Evolutionary conservation across 345 rosid genomes (phyloP).

Genomic region (Populus euphratica): DNA sequence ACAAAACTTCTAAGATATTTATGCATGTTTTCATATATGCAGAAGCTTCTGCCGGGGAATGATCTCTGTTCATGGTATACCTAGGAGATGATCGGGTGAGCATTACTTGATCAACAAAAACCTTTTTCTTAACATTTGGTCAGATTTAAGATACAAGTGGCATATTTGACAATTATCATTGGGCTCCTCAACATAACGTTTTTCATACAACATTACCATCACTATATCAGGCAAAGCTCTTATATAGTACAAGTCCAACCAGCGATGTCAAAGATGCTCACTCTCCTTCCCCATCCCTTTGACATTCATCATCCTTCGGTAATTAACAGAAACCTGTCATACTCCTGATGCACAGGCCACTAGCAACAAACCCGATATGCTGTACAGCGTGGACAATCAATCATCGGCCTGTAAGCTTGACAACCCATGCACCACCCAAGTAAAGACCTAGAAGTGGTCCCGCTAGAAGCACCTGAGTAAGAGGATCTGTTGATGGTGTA

Average conservation of each 20-base stretch:
- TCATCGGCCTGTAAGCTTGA: conserved; percentile 80
- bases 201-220: background rate
- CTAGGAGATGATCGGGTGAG: too few species aligned
- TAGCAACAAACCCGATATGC: background rate
- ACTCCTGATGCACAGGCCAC: background rate
- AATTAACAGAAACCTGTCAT: background rate
- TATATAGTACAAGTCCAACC: background rate
- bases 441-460: conserved; percentile 87
- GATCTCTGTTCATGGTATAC: too few species aligned
- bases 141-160: too few species aligned
- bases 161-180: background rate
- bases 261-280: background rate
- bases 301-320: background rate
- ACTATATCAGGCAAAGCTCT: background rate
- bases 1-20: too few species aligned
- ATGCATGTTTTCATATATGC: too few species aligned
- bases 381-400: background rate
- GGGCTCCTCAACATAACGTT: background rate
- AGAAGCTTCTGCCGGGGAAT: too few species aligned
- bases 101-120: too few species aligned
- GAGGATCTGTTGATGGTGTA: conserved; percentile 97
- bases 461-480: conserved; percentile 89
- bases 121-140: too few species aligned
- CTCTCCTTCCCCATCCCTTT: background rate
- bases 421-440: conserved; percentile 91